Conservation (phyloP, 495 filamentous ascomycete species). For the Neurospora sp. region DNA sequence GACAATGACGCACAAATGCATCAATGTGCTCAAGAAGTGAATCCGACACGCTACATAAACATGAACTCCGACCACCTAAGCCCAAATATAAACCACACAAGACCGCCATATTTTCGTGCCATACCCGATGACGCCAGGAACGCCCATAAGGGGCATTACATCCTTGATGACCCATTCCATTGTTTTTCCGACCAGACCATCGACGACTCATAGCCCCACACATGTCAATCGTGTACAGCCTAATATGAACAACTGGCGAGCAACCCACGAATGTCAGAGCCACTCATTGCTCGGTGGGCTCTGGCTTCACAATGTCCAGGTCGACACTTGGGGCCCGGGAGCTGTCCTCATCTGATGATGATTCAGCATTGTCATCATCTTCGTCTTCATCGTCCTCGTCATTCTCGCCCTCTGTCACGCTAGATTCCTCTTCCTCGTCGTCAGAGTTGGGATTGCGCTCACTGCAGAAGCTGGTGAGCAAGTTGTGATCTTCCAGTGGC, state of each 20-base stretch:
- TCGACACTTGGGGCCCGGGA: not conserved
- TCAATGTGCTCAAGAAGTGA: not conserved
- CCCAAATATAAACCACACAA: not conserved
- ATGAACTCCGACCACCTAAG: not conserved
- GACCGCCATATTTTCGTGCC: not conserved
- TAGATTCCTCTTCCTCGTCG: not conserved
- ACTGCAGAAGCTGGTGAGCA: not conserved
- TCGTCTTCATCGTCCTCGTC: not conserved
- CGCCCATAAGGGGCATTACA: not conserved
- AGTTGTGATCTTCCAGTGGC: not conserved
- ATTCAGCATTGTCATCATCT: not conserved
- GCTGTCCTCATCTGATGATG: not conserved
- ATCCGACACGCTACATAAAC: not conserved
- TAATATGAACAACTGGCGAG: not conserved
- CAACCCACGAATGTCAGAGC: not conserved
- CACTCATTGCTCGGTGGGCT: not conserved
- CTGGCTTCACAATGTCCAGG: not conserved
- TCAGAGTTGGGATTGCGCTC: not conserved
- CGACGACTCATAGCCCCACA: not conserved
- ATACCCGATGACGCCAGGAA: not conserved
- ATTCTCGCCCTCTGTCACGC: not conserved
- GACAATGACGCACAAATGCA: not conserved
- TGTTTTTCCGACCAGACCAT: not conserved
- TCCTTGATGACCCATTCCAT: not conserved
- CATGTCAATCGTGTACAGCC: not conserved